Percentiles rank a stretch among this genome's conserved stretches.
These are phyloP conservation scores for Cladosporium austrohemisphaericum DNA, from an alignment of 2,329 filamentous ascomycete species.

Conservation along the genomic window DNA sequence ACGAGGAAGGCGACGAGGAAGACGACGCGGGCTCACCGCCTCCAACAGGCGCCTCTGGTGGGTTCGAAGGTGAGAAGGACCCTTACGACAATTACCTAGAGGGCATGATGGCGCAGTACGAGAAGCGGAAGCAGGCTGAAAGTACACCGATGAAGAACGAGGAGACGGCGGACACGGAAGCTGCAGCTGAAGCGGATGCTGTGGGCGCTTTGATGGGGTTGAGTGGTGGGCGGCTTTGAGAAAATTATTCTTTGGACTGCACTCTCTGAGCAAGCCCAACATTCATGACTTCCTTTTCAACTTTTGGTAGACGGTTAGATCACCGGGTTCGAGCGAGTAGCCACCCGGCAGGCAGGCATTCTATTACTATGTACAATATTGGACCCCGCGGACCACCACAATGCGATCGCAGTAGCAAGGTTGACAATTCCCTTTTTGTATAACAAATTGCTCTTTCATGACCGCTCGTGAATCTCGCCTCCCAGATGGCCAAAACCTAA, in stretches of 20 bases:
- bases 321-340: too few relatives aligned
- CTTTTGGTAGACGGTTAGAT: too few relatives aligned
- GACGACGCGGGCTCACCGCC: constrained; percentile 25
- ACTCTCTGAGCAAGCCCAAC: not conserved
- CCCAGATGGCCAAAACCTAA: not conserved
- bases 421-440: too few relatives aligned
- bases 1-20: constrained; percentile 14
- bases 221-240: constrained; percentile 15
- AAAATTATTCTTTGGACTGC: too few relatives aligned
- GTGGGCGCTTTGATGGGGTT: constrained; percentile 27
- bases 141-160: constrained; percentile 25
- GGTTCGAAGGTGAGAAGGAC: constrained; percentile 33
- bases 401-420: too few relatives aligned
- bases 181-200: constrained; percentile 25
- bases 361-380: too few relatives aligned
- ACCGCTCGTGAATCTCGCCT: not conserved
- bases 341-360: too few relatives aligned
- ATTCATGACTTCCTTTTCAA: constrained; percentile 9
- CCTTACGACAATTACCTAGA: constrained; percentile 34
- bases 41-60: constrained; percentile 27
- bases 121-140: constrained; percentile 22
- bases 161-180: constrained; percentile 17
- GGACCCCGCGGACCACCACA: too few relatives aligned
- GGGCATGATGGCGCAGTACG: constrained; percentile 25
- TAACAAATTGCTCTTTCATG: not conserved